Evolutionary conservation across 331 rosid species (phyloP), one percentile per base, ranked within the genome.

Genomic region (Malus hybrid): DNA sequence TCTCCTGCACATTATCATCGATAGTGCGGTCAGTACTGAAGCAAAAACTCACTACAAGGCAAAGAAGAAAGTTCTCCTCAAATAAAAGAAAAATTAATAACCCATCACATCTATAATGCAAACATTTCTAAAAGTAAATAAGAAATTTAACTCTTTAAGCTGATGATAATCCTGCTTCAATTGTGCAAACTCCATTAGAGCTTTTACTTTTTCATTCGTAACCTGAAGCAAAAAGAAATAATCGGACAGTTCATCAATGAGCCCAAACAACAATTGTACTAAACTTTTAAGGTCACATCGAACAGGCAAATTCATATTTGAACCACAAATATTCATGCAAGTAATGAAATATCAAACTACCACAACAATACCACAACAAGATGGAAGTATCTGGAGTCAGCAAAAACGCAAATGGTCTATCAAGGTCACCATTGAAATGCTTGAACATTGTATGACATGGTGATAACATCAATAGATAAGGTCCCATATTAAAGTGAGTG

Each of bases 161-260:
- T 83, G 84, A 14, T 83, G 93, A 80, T 89, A 84, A 73, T 95
- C 96, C 87, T 88, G 93, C 90, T 88, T 92, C 70, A 92, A 62
- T 55, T 88, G 93, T 34, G 99, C 99, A 83, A 92, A 75, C 74
- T 90, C 99, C 92, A 95, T 74, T 36, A 95, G 90, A 75, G 93
- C 97, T 88, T 80, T 87, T 72, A 95, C 99, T 82, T 95, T 95
- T 86, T 95, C 99, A 83, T 92, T 91, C 32, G 97, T 90, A 80
- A 92, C 99, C 99, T 95, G 91, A 70, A 76, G 60, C 70, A 46
- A 79, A 36, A 80, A 74, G 13, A 73, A 34, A 58, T 39, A 72
- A 34, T 33, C 53, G 65, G 22, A 62, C 18, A 19, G 63, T 70
- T 56, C 68, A 63, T 34, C 53, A 63, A 15, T 33, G 4, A 34